phyloP scores from a whole-genome alignment of 1,284 basidiomycete species.

The Cryptococcus sp. region DNA sequence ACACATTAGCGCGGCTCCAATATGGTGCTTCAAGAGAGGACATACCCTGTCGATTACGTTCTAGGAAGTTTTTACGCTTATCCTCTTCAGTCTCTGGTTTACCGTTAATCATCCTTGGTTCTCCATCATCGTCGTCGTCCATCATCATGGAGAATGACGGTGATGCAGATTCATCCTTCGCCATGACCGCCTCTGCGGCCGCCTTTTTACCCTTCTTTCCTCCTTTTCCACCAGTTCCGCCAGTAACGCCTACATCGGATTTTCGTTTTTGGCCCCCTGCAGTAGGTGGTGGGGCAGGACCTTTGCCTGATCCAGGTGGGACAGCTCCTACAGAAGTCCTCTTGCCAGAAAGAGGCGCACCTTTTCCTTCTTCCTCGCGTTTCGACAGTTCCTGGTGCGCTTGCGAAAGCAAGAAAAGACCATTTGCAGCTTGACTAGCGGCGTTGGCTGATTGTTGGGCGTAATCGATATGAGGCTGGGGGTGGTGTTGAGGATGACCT shows the following conservation, averaged over 20 bases:
- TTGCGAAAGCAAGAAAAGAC: constrained; percentile 86
- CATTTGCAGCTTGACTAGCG: constrained; percentile 65
- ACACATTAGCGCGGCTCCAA: constrained; percentile 7
- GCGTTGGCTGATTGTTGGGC: constrained; percentile 46
- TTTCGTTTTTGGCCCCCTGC: constrained; percentile 32
- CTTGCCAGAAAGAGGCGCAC: constrained; percentile 8
- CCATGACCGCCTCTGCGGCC: constrained; percentile 9
- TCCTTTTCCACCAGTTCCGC: constrained; percentile 7
- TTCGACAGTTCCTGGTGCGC: constrained; percentile 96
- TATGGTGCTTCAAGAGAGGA: constrained; percentile 3
- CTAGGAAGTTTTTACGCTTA: constrained; percentile 88
- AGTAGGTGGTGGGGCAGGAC: not conserved
- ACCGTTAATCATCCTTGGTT: constrained; percentile 47
- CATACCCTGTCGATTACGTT: constrained; percentile 87
- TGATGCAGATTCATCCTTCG: constrained; percentile 21
- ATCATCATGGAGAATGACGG: constrained; percentile 23
- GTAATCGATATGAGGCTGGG: constrained; percentile 32
- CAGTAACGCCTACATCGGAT: constrained; percentile 18
- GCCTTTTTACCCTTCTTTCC: constrained; percentile 47
- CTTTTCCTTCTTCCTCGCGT: constrained; percentile 60
- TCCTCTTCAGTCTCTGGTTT: constrained; percentile 93
- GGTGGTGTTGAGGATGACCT: constrained; percentile 7
- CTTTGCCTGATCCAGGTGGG: constrained; percentile 5
- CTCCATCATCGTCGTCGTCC: constrained; percentile 18
- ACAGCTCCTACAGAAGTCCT: constrained; percentile 7